These are phyloP conservation scores for Coccomyxa sp. DNA, from an alignment of 139 green algal species.

Conservation along the genomic window DNA sequence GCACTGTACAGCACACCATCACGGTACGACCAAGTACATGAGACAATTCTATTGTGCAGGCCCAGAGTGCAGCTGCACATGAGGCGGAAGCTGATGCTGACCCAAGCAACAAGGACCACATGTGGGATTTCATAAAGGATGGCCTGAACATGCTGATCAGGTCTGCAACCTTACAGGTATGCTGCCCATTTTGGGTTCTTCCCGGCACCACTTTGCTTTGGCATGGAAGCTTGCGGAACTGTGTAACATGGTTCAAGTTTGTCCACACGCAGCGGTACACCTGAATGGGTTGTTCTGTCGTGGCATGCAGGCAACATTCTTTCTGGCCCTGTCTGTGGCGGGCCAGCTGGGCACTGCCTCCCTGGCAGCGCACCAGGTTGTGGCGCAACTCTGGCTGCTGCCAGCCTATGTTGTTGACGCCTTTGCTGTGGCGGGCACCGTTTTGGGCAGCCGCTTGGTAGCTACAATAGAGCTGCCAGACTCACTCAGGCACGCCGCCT, in stretches of 20 bases:
- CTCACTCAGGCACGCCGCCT: not conserved
- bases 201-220: no score
- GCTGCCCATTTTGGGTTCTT: no score
- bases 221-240: no score
- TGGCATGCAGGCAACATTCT: slow-evolving; percentile 43
- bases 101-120: not conserved
- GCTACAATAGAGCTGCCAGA: not conserved
- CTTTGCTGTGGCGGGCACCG: slow-evolving; percentile 65
- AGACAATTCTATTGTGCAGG: not conserved
- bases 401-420: slow-evolving; percentile 58
- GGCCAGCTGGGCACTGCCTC: slow-evolving; percentile 39
- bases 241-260: not conserved
- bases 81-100: no score
- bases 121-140: slow-evolving; percentile 33
- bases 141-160: slow-evolving; percentile 56
- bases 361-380: slow-evolving; percentile 51
- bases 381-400: slow-evolving; percentile 64
- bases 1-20: no score
- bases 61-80: not conserved
- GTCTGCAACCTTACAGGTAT: slow-evolving; percentile 37
- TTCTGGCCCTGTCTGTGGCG: slow-evolving; percentile 40
- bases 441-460: slow-evolving; percentile 45
- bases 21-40: no score
- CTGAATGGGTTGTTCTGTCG: not conserved
- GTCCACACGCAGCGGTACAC: not conserved